Conservation (phyloP, 192 early-diverging fungal genomes). For the Backusella circina region DNA sequence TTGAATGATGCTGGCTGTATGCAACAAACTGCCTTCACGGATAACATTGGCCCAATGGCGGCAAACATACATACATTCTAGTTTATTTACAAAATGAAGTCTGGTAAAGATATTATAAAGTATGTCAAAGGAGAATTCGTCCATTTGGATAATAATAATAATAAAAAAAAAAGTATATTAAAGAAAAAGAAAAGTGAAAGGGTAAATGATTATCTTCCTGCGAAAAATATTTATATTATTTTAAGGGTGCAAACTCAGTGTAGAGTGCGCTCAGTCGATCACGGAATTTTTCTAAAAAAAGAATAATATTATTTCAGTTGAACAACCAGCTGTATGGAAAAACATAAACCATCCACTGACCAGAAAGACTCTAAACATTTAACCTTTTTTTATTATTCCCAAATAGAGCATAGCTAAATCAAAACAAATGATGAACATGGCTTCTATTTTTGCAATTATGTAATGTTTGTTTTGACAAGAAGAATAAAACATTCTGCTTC, state of each 20-base stretch:
- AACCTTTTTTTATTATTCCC: neutral
- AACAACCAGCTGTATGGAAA: neutral
- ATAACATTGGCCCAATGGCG: neutral
- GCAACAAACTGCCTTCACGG: neutral
- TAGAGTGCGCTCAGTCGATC: neutral
- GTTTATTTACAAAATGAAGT: neutral
- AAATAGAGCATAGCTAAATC: neutral
- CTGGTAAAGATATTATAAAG: neutral
- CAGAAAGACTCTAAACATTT: neutral
- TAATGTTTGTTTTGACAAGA: neutral
- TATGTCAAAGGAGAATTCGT: neutral
- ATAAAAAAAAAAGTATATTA: neutral
- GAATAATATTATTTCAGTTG: neutral
- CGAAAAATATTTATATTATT: too few relatives aligned
- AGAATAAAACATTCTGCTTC: neutral
- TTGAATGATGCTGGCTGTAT: neutral
- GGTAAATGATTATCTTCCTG: too few relatives aligned
- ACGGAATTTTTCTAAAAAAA: neutral
- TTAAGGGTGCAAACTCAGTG: too few relatives aligned
- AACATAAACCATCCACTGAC: neutral
- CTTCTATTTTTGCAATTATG: neutral
- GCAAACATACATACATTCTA: neutral
- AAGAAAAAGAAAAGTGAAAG: neutral
- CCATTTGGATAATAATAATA: neutral
- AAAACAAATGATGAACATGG: neutral